phyloP scores from a whole-genome alignment of 2,329 filamentous ascomycete species.

The Cytospora leucostoma region DNA sequence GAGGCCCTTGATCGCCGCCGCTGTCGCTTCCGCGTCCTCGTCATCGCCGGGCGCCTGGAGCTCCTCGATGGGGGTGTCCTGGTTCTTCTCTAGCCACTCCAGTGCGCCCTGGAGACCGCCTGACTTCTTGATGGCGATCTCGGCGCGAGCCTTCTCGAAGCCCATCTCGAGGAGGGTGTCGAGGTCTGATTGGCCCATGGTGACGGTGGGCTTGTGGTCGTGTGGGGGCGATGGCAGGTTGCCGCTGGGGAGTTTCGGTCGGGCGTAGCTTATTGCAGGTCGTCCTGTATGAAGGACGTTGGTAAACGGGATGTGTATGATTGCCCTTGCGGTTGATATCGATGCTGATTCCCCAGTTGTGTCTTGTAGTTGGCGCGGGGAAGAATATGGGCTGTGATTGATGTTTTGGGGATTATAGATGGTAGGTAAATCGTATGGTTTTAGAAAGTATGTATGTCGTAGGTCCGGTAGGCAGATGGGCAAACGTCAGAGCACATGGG shows the following conservation, averaged over 20 bases:
- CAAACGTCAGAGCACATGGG: not conserved
- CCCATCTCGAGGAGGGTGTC: constrained; percentile 68
- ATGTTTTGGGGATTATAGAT: not conserved
- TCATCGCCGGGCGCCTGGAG: constrained; percentile 56
- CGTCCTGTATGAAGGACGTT: not conserved
- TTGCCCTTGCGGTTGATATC: not conserved
- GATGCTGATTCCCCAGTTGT: not conserved
- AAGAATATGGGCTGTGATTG: not conserved
- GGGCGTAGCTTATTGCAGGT: not conserved
- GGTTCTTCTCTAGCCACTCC: constrained; percentile 91
- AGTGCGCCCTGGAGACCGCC: constrained; percentile 84
- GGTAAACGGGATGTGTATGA: not conserved
- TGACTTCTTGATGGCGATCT: constrained; percentile 80
- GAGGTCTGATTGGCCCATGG: constrained; percentile 61
- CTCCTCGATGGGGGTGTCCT: constrained; percentile 83
- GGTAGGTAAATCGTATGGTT: not conserved
- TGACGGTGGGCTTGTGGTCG: constrained; percentile 28
- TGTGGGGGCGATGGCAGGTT: constrained; percentile 15
- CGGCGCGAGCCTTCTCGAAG: constrained; percentile 80
- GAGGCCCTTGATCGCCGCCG: constrained; percentile 51
- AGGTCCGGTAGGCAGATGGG: not conserved
- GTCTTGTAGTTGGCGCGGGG: not conserved
- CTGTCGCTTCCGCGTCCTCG: constrained; percentile 44
- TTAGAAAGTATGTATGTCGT: not conserved
- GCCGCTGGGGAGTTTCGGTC: not conserved